These are phyloP conservation scores for Arctostaphylos glauca DNA, from an alignment of 148 eudicot genomes.

Conservation along the genomic window DNA sequence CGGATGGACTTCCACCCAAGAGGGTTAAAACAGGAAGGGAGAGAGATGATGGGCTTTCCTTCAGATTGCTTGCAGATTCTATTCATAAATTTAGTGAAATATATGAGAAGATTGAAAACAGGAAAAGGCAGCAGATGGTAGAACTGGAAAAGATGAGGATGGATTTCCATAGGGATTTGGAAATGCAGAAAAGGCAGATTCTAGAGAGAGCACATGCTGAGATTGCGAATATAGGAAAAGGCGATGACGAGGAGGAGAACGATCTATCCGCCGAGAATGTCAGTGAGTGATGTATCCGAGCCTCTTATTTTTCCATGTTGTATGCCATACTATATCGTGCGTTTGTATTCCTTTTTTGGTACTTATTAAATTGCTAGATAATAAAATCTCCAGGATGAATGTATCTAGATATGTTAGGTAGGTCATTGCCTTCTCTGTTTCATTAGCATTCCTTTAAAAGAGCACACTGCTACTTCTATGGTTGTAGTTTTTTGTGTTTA, in stretches of 20 bases:
- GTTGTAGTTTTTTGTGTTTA: not conserved
- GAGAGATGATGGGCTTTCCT: constrained; percentile 29
- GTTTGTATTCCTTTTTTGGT: not conserved
- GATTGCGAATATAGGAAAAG: constrained; percentile 55
- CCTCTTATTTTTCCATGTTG: not conserved
- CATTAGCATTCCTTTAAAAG: not conserved
- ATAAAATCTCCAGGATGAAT: constrained; percentile 18
- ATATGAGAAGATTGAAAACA: constrained; percentile 57
- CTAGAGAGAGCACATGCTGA: constrained; percentile 65
- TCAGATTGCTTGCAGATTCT: constrained; percentile 67
- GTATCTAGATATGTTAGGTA: constrained; percentile 10
- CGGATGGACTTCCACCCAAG: constrained; percentile 51
- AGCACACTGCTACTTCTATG: not conserved
- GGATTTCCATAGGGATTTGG: constrained; percentile 70
- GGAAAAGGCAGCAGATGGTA: constrained; percentile 50
- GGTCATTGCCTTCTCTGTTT: constrained; percentile 7
- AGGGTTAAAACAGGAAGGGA: constrained; percentile 29
- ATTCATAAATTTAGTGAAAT: constrained; percentile 61
- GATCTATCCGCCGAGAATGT: constrained; percentile 49
- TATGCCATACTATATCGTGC: not conserved
- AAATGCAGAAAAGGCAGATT: constrained; percentile 57
- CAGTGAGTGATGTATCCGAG: constrained; percentile 28
- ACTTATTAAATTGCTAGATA: constrained; percentile 9
- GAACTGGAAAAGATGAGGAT: constrained; percentile 75
- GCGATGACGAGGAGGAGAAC: constrained; percentile 38